Percentiles rank a stretch among this genome's conserved stretches.
phyloP scores from a whole-genome alignment of 495 filamentous ascomycete genomes.

The Penicillium tannophilum region DNA sequence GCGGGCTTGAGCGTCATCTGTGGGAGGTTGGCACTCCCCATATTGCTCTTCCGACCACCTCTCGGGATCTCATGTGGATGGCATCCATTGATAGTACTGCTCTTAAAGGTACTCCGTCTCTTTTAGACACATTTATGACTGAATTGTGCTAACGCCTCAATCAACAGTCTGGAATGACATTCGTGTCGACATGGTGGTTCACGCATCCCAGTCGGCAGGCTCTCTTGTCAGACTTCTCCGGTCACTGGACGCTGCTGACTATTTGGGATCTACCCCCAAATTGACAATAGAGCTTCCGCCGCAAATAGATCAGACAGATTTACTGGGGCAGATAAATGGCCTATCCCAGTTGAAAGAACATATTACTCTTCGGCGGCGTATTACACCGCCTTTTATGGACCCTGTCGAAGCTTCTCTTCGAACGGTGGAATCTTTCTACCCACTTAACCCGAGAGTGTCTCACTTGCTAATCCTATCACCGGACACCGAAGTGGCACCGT shows the following conservation, averaged over 20 bases:
- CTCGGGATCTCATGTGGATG: slow-evolving; percentile 71
- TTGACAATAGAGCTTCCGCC: slow-evolving; percentile 80
- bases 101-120: slow-evolving; percentile 57
- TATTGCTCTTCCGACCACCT: slow-evolving; percentile 67
- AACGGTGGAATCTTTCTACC: slow-evolving; percentile 82
- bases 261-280: slow-evolving; percentile 65
- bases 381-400: slow-evolving; percentile 55
- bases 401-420: slow-evolving; percentile 66
- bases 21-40: slow-evolving; percentile 48
- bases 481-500: slow-evolving; percentile 70
- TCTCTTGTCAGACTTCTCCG: slow-evolving; percentile 71
- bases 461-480: slow-evolving; percentile 80
- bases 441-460: slow-evolving; percentile 56
- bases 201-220: slow-evolving; percentile 68
- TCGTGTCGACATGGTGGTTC: slow-evolving; percentile 74
- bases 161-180: slow-evolving; percentile 70
- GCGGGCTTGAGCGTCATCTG: slow-evolving; percentile 50
- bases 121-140: neutral
- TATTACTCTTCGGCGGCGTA: slow-evolving; percentile 71
- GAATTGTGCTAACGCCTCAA: slow-evolving; percentile 11
- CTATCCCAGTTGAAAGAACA: slow-evolving; percentile 51
- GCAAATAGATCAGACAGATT: slow-evolving; percentile 60
- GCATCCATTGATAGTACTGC: slow-evolving; percentile 71
- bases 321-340: slow-evolving; percentile 65
- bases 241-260: slow-evolving; percentile 74